phyloP scores from a whole-genome alignment of 2,329 filamentous ascomycete genomes.

The Aspergillus melleus region DNA sequence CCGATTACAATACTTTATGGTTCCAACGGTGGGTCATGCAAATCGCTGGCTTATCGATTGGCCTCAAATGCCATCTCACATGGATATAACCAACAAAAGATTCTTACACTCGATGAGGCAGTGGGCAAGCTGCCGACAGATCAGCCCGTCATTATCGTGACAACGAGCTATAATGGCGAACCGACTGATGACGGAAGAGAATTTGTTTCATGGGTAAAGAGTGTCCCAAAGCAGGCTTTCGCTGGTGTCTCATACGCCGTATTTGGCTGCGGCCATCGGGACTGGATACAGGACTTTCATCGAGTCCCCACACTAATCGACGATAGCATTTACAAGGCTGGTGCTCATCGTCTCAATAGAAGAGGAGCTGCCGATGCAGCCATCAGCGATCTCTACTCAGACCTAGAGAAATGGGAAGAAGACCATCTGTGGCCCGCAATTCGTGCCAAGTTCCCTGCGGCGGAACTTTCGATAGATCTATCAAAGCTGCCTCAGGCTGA shows the following conservation, averaged over 20 bases:
- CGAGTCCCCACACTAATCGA: too few species aligned
- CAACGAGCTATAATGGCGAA: constrained; percentile 71
- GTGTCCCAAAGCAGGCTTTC: constrained; percentile 44
- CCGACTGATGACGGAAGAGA: constrained; percentile 69
- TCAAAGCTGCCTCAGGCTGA: too few species aligned
- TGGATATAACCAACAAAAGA: constrained; percentile 48
- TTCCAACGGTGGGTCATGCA: constrained; percentile 73
- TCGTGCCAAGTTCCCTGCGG: constrained; percentile 28
- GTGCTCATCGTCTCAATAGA: too few species aligned
- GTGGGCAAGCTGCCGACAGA: constrained; percentile 60
- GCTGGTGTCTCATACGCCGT: constrained; percentile 64
- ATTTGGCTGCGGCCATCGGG: constrained; percentile 64
- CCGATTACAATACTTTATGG: constrained; percentile 68
- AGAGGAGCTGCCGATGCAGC: constrained; percentile 58
- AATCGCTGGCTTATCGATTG: constrained; percentile 65
- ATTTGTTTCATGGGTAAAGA: constrained; percentile 65
- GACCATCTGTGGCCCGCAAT: constrained; percentile 5
- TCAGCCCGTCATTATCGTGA: constrained; percentile 65
- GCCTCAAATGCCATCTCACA: constrained; percentile 58
- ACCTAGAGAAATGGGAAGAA: constrained; percentile 8
- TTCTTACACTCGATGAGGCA: constrained; percentile 56
- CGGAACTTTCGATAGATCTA: too few species aligned
- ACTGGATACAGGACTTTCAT: neutral
- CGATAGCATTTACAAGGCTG: too few species aligned
- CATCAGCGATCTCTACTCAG: constrained; percentile 22